A percentile compares a stretch with the other conserved stretches of the same genome.
Evolutionary conservation across 2,329 filamentous ascomycete genomes (phyloP).

Genomic region (Biscogniauxia marginata): DNA sequence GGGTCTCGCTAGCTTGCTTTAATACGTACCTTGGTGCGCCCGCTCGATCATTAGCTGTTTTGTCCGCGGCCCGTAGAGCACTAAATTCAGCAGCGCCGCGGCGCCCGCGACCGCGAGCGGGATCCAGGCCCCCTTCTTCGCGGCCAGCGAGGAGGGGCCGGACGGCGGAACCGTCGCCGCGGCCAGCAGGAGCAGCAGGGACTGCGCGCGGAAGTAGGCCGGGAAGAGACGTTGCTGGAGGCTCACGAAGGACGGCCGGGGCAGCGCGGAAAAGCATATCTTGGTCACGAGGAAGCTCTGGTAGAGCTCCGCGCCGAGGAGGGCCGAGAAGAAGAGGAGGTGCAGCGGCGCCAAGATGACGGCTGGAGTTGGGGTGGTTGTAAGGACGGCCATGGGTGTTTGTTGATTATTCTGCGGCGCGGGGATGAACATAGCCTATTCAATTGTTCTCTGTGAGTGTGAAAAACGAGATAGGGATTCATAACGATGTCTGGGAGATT

Average conservation of each 20-base stretch:
- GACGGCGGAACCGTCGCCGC: constrained; percentile 34
- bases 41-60: constrained; percentile 31
- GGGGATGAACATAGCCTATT: constrained; percentile 10
- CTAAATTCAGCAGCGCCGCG: constrained; percentile 34
- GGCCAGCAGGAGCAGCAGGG: constrained; percentile 34
- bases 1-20: no score
- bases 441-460: no score
- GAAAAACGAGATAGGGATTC: background rate
- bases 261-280: constrained; percentile 34
- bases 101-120: constrained; percentile 34
- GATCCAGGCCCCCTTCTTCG: constrained; percentile 32
- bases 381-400: background rate
- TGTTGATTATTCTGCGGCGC: constrained; percentile 1
- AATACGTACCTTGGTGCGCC: constrained; percentile 31
- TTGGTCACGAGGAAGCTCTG: constrained; percentile 40
- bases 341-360: constrained; percentile 35
- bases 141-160: constrained; percentile 31
- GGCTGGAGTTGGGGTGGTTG: constrained; percentile 4
- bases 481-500: no score
- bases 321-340: constrained; percentile 38
- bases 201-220: constrained; percentile 39
- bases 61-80: constrained; percentile 39
- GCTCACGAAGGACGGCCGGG: constrained; percentile 35
- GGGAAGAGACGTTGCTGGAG: constrained; percentile 43
- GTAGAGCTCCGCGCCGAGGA: constrained; percentile 41